A percentile compares a stretch with the other conserved stretches of the same genome.
Evolutionary conservation across 164 flowering plant genomes (phyloP).

Genomic region (Vitis labrusca): DNA sequence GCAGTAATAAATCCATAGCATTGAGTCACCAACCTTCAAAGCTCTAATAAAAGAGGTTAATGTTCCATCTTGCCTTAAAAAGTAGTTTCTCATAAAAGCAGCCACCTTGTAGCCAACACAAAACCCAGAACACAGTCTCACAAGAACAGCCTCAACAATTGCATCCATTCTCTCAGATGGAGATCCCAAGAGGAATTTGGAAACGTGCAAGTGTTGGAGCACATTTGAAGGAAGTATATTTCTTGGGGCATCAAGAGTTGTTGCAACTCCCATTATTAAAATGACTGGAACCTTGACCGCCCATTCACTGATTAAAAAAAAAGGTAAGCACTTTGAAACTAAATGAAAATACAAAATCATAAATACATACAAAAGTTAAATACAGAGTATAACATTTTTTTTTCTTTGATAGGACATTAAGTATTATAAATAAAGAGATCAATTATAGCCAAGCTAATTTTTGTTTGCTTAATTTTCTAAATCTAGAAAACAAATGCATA

Average conservation of each 20-base stretch:
- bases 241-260: slow-evolving; percentile 69
- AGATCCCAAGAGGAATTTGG: slow-evolving; percentile 62
- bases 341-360: not conserved
- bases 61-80: slow-evolving; percentile 84
- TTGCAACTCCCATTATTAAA: slow-evolving; percentile 78
- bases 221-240: slow-evolving; percentile 57
- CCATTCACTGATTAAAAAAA: slow-evolving; percentile 64
- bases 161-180: slow-evolving; percentile 88
- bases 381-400: not conserved
- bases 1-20: not conserved
- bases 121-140: slow-evolving; percentile 55
- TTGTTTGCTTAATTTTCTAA: not conserved
- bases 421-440: not conserved
- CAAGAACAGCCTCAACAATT: slow-evolving; percentile 64
- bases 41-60: slow-evolving; percentile 81
- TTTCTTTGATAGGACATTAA: not conserved
- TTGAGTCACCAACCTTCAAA: slow-evolving; percentile 54
- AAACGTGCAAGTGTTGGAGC: slow-evolving; percentile 44
- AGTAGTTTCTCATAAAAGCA: slow-evolving; percentile 70
- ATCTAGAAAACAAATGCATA: not conserved
- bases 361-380: not conserved
- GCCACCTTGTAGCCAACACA: slow-evolving; percentile 68
- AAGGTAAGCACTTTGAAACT: not conserved
- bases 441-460: not conserved
- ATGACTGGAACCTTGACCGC: slow-evolving; percentile 72